Base-by-base conservation (phyloP, 2,329 filamentous ascomycete genomes). In the Ophiosphaerella herpotricha region DNA sequence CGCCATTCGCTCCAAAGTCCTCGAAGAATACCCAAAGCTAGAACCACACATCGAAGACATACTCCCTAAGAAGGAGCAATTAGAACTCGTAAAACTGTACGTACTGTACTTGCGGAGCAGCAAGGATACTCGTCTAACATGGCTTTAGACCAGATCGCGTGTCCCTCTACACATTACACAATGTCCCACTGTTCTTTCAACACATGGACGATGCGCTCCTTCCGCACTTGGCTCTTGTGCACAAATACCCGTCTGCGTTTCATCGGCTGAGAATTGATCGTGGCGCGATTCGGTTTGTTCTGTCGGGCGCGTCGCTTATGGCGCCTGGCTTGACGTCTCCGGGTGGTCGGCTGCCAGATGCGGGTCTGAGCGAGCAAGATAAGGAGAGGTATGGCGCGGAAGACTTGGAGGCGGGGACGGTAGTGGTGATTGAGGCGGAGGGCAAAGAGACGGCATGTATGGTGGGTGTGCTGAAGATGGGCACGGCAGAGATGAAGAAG, bases 211-310 rank as follows among this genome's bases (percentile, higher is more conserved):
- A 87, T 63, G 83, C 86, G 3, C 82, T 96, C 48, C 83, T 97
- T 51, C 94, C 94, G 1, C 94, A 97, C 74, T 86, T 99, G 11
- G 84, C 84, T 40, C 85, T 97, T 65, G 85, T 99, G 33, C 94
- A 99, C 80, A 84, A 88, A 63, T 97, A 93, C 78, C 94, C 94
- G 8, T 79, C 85, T 61, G 88, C 85, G 51, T 93, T 99, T 73
- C 87, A 89, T 14, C 88, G 85, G 44, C 81, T 99, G 50, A 88
- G 92, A 51, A 96, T 97, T 73, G 94, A 99, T 75, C 85, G 94
- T 42, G 94, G 94, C 55, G 94, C 94, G 5, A 97, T 99, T 68
- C 90, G 94, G 54, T 99, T 99, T 77, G 93, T 99, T 23, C 84
- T 99, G 1, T 90, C 86, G 1, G 94, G 94, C 38, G 94, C 94